Evolutionary conservation across 495 filamentous ascomycete genomes (phyloP).

Genomic region (Podospora anserina): DNA sequence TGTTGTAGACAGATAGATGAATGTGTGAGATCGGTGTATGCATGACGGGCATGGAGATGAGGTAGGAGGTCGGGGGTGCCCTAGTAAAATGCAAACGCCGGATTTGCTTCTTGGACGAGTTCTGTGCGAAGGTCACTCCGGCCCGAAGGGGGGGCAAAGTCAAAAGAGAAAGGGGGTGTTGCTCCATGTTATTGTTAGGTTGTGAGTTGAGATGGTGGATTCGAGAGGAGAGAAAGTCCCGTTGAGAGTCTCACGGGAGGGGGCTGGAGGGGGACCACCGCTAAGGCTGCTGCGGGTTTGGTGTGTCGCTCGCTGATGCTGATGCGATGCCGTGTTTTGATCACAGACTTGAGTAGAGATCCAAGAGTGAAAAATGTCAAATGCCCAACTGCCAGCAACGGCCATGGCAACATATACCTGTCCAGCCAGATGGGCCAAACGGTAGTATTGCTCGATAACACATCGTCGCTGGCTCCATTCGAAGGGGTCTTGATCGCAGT

Average conservation of each 20-base stretch:
- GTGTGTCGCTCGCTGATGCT: slow-evolving; percentile 11
- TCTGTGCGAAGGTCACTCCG: neutral
- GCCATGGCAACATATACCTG: neutral
- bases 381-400: neutral
- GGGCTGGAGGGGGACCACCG: slow-evolving; percentile 6
- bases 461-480: slow-evolving; percentile 22
- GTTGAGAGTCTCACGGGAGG: neutral
- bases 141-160: neutral
- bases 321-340: slow-evolving; percentile 12
- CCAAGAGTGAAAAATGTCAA: neutral
- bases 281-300: slow-evolving; percentile 13
- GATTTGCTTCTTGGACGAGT: neutral
- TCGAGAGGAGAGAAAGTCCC: neutral
- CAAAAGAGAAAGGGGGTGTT: neutral
- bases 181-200: neutral
- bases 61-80: neutral
- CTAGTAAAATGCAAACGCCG: neutral
- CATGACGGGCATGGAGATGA: neutral
- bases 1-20: neutral
- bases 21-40: neutral
- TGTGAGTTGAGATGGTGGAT: neutral
- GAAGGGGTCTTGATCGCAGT: slow-evolving; percentile 1
- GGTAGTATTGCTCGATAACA: slow-evolving; percentile 5
- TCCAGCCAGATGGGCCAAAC: slow-evolving; percentile 5
- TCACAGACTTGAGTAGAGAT: neutral